These are phyloP conservation scores for Quercus rubra DNA, from an alignment of 306 rosid species.

Conservation along the genomic window DNA sequence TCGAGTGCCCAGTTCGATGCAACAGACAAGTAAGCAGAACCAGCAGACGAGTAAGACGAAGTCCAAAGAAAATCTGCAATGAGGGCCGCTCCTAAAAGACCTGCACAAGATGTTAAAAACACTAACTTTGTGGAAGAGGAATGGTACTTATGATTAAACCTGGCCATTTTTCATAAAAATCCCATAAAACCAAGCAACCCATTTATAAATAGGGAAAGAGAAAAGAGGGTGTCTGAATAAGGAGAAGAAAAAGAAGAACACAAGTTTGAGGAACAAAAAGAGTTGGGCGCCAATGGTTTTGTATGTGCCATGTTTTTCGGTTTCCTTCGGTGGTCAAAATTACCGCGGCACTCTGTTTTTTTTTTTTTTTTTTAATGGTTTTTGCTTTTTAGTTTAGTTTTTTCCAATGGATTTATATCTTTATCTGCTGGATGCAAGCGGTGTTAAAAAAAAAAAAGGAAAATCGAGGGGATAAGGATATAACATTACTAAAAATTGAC, in stretches of 20 bases:
- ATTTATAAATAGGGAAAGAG: constrained; percentile 11
- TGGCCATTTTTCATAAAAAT: constrained; percentile 31
- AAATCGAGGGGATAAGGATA: too few relatives aligned
- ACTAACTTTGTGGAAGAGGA: constrained; percentile 28
- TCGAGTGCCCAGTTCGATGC: constrained; percentile 47
- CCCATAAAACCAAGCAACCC: constrained; percentile 3
- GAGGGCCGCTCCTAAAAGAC: constrained; percentile 43
- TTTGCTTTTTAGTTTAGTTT: too few relatives aligned
- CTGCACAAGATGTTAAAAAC: constrained; percentile 31
- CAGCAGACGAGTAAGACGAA: constrained; percentile 41
- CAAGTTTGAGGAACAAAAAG: constrained; percentile 13
- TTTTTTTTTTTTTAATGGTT: too few relatives aligned
- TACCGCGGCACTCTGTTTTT: too few relatives aligned
- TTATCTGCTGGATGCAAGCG: too few relatives aligned
- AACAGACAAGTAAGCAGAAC: constrained; percentile 17
- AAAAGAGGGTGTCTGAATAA: not conserved
- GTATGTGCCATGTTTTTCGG: not conserved
- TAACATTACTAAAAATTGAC: too few relatives aligned
- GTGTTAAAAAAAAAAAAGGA: too few relatives aligned
- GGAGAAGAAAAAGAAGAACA: not conserved
- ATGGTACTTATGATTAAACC: constrained; percentile 34
- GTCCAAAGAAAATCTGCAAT: constrained; percentile 52
- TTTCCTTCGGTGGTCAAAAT: too few relatives aligned
- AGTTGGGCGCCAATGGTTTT: constrained; percentile 65
- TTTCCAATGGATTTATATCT: too few relatives aligned